These are phyloP conservation scores for Trametes gibbosa DNA, from an alignment of 768 basidiomycete genomes.

Conservation along the genomic window DNA sequence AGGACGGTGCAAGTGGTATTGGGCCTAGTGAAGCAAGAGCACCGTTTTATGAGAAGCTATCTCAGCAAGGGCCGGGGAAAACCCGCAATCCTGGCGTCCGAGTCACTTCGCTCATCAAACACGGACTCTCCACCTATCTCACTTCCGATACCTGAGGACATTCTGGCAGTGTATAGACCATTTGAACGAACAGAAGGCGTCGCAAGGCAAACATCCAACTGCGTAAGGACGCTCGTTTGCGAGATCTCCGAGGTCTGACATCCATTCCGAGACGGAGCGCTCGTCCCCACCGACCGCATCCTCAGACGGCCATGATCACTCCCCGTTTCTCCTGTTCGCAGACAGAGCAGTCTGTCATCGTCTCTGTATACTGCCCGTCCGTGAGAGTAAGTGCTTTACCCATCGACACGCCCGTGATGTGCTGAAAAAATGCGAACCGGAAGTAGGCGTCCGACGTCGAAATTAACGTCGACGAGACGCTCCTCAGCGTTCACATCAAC, in stretches of 20 bases:
- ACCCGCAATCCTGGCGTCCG: not conserved
- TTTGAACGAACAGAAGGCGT: not conserved
- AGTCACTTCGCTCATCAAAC: not conserved
- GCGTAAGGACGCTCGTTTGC: not conserved
- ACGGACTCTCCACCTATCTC: not conserved
- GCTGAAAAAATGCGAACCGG: conserved; percentile 14
- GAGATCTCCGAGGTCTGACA: conserved; percentile 6
- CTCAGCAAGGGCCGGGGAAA: not conserved
- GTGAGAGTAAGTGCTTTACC: conserved; percentile 30
- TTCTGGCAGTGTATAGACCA: not conserved
- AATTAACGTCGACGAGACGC: conserved; percentile 67
- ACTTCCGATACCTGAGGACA: not conserved
- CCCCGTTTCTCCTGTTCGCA: conserved; percentile 39
- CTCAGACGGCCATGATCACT: conserved; percentile 33
- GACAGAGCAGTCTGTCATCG: conserved; percentile 29
- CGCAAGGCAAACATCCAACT: too few species aligned
- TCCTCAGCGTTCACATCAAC: conserved; percentile 73
- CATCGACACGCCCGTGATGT: not conserved
- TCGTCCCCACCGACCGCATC: not conserved
- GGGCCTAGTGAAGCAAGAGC: not conserved
- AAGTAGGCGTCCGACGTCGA: conserved; percentile 80
- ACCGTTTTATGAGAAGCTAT: not conserved
- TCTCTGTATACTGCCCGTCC: conserved; percentile 36
- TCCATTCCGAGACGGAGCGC: conserved; percentile 14
- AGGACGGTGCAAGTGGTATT: not conserved